phyloP scores from a whole-genome alignment of 176 grass and related monocot species.

The Juncus effusus region DNA sequence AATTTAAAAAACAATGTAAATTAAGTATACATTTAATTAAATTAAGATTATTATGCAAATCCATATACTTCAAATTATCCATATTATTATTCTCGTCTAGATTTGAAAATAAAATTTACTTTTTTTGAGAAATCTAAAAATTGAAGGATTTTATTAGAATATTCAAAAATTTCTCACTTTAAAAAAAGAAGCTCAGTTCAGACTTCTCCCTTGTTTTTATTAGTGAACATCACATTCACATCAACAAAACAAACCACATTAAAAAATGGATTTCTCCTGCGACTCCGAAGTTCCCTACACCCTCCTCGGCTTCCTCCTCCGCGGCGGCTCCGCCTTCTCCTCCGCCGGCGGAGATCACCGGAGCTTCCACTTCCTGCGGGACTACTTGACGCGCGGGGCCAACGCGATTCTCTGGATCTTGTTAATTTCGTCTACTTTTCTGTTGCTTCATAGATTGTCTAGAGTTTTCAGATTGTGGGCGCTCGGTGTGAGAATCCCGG shows the following conservation, averaged over 20 bases:
- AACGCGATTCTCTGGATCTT: constrained; percentile 78
- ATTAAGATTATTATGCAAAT: not conserved
- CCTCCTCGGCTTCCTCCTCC: constrained; percentile 64
- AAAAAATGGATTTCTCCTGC: constrained; percentile 27
- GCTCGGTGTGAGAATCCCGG: constrained; percentile 59
- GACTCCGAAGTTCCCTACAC: constrained; percentile 52
- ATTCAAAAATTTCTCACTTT: no score
- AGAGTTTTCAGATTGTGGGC: constrained; percentile 58
- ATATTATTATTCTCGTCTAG: not conserved
- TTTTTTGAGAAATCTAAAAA: not conserved
- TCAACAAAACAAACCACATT: not conserved
- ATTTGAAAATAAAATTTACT: not conserved
- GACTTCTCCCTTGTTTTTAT: no score
- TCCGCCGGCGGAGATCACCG: constrained; percentile 34
- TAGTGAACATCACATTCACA: no score
- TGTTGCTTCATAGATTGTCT: constrained; percentile 42
- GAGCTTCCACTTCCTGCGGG: constrained; percentile 42
- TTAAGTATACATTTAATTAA: not conserved
- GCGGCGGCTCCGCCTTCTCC: constrained; percentile 12
- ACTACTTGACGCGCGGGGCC: constrained; percentile 63
- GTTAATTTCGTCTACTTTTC: constrained; percentile 47
- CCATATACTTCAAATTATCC: not conserved
- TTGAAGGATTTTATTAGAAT: not conserved
- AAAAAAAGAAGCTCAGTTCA: no score
- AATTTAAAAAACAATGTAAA: not conserved